Evolutionary conservation across 2,329 filamentous ascomycete genomes (phyloP), one percentile per base, ranked within the genome.

Genomic region (Aspergillus brasiliensis): DNA sequence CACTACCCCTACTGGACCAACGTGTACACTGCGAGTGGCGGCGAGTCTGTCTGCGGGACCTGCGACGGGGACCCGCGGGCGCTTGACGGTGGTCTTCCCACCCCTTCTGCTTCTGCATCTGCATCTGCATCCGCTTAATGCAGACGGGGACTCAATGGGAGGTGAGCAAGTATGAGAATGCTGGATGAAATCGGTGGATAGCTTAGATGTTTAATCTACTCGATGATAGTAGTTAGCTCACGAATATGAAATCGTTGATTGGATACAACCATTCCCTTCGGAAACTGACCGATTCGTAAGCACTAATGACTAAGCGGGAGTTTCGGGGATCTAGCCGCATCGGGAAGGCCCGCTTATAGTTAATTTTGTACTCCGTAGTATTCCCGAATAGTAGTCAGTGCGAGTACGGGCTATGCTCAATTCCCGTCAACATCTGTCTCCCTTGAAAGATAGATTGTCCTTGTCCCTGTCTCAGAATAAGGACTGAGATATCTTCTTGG

Each of bases 1-100:
- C 54, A 64, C 15, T 56, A 62, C 11, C 37, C 59, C n/a, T 54
- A 38, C 38, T 60, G 55, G n/a, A 52, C 34, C 47, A 37, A 40
- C 11, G 47, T 52, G 4, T 52, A 34, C n/a, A 58, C 56, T 44
- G 23, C 47, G 11, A 23, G 6, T 10, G 56, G 56, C 19, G 49
- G 56, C 17, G 37, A 52, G 47, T n/a, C 37, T 6, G 37, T 52
- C 8, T 53, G 31, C 17, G 56, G 37, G 17, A 56, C 49, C 17
- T 52, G 28, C 21, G 49, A 52, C 13, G 49, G 49, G 25, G 49
- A 52, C 49, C 49, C 49, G 28, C 21, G 25, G 8, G 49, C 49
- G 13, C 21, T 52, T 28, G 28, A 52, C 34, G 49, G 49, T 21
- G 49, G 49, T 21, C 49, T 52, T 3, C 49, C 49, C 8, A 37